Conservation (phyloP, 73 alveolate species). For the Paramecium sexaurelia region DNA sequence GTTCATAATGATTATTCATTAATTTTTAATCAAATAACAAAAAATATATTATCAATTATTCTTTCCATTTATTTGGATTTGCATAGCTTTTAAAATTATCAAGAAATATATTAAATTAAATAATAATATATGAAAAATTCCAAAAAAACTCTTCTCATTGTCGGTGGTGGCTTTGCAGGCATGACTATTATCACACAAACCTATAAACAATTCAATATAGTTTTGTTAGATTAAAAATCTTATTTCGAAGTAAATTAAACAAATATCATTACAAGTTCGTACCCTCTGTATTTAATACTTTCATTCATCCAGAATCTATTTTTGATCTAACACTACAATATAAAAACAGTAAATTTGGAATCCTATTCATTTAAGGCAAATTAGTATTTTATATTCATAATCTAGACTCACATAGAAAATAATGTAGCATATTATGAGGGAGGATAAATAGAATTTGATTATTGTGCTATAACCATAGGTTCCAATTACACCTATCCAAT, state of each 20-base stretch:
- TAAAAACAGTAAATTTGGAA: not conserved
- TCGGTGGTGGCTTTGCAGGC: conserved; percentile 60
- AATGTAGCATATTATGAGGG: conserved; percentile 7
- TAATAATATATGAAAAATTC: not conserved
- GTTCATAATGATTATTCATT: conserved; percentile 55
- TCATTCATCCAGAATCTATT: conserved; percentile 25
- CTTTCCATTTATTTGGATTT: not conserved
- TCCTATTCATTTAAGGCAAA: not conserved
- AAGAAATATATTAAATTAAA: not conserved
- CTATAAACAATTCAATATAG: not conserved
- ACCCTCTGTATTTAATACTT: not conserved
- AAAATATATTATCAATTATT: not conserved
- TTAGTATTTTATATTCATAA: not conserved
- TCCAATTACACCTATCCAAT: conserved; percentile 32
- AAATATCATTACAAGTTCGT: not conserved
- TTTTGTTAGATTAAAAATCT: not conserved
- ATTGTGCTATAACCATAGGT: conserved; percentile 16
- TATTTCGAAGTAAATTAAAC: conserved; percentile 5
- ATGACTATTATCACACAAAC: conserved; percentile 10
- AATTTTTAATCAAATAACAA: not conserved
- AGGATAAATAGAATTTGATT: conserved; percentile 31
- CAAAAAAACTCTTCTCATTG: not conserved
- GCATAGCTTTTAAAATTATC: not conserved
- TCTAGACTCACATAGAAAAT: not conserved
- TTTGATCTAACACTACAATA: not conserved